Evolutionary conservation across 495 filamentous ascomycete genomes (phyloP), one percentile per base, ranked within the genome.

Genomic region (Cenococcum geophilum): DNA sequence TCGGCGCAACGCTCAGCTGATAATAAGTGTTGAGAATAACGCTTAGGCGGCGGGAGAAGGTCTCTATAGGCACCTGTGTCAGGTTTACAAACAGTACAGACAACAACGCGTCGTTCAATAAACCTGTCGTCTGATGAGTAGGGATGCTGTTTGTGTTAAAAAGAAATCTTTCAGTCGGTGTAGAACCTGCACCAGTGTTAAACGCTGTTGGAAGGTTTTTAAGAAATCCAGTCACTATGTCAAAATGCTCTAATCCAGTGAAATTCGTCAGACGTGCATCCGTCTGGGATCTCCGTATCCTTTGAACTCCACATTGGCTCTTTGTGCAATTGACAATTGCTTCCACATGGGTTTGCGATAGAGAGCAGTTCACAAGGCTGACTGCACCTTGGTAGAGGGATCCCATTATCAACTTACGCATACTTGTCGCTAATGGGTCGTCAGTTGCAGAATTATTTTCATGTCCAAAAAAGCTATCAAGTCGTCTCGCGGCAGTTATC

Each of bases 11-110:
- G 20, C 35, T 60, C 5, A 63, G 6, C 45, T 70, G 65, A 42
- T 58, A 70, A 55, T 55, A 70, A 1, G 65, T 68, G 45, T 70
- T 70, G 12, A 63, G 14, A 1, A 68, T 6, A 16, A 68, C 20
- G 21, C 57, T 59, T 1, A 70, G 57, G 22, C 65, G 53, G 16
- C 22, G 60, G 1, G 65, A 61, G 51, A 68, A 64, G n/a, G 53
- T 8, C 2, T 62, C 54, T 2, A 52, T 8, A 14, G 67, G 55
- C 1, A 69, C 21, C 0, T 49, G 9, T 3, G 63, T 61, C 9
- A 69, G 4, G 32, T 62, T 36, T 6, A 61, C 48, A 21, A 20
- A 57, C 34, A 22, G 45, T 4, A 32, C 25, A 10, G 57, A 8
- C 20, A 23, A 6, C 20, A 25, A 52, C 11, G 18, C 37, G 3